Conservation (phyloP, 2,329 filamentous ascomycete genomes). For the Davidsoniella neocaledoniae region DNA sequence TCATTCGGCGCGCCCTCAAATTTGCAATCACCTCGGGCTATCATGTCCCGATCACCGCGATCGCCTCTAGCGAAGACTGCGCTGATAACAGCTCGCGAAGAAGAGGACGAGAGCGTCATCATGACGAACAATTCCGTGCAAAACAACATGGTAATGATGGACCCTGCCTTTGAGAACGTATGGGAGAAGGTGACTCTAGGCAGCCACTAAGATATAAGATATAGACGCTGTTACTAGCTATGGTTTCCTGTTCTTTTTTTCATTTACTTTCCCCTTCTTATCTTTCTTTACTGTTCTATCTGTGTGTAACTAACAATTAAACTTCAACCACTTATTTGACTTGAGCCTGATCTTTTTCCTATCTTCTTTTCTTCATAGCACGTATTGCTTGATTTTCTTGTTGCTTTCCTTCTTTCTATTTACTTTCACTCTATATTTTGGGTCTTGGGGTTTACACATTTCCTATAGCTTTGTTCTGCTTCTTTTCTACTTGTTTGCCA, state of each 20-base stretch:
- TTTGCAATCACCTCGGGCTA: background rate
- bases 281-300: too few species aligned
- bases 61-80: constrained; percentile 11
- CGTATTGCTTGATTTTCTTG: background rate
- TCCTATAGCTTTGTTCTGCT: background rate
- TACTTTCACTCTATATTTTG: background rate
- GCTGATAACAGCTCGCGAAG: constrained; percentile 10
- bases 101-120: constrained; percentile 34
- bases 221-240: background rate
- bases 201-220: background rate
- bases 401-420: background rate
- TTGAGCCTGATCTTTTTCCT: background rate
- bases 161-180: constrained; percentile 41
- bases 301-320: too few species aligned
- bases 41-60: constrained; percentile 15
- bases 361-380: background rate
- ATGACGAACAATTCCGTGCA: constrained; percentile 28
- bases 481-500: background rate
- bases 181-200: constrained; percentile 43
- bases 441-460: constrained; percentile 1
- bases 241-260: background rate
- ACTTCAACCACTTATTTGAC: background rate
- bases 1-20: constrained; percentile 4
- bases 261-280: too few species aligned
- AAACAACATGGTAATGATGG: constrained; percentile 17